Conservation (phyloP, 1,284 basidiomycete genomes). For the Earliella scabrosa region DNA sequence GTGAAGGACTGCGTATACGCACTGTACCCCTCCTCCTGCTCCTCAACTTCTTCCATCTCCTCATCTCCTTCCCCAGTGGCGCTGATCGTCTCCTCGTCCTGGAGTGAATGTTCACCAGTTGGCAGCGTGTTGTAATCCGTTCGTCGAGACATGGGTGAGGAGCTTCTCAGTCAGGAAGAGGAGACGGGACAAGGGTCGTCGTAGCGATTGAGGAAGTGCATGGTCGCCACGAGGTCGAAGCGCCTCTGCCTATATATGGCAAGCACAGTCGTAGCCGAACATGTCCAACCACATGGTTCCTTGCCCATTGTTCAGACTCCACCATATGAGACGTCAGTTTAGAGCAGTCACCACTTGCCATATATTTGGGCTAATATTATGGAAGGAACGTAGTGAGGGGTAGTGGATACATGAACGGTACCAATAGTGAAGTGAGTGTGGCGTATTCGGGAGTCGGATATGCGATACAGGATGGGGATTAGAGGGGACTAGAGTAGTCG, state of each 20-base stretch:
- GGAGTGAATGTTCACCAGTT: constrained; percentile 23
- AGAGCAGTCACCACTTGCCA: too few species aligned
- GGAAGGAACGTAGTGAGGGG: too few species aligned
- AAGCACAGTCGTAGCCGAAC: constrained; percentile 13
- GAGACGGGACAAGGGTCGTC: constrained; percentile 13
- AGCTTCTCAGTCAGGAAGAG: constrained; percentile 1
- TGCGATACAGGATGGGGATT: too few species aligned
- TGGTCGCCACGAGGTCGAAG: constrained; percentile 35
- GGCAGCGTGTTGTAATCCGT: constrained; percentile 23
- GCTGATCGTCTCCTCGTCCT: constrained; percentile 34
- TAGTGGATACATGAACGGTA: too few species aligned
- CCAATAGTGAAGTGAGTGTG: too few species aligned
- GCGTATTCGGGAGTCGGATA: too few species aligned
- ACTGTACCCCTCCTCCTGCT: constrained; percentile 40
- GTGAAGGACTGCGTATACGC: constrained; percentile 21
- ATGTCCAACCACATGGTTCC: background rate
- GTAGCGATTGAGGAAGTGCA: constrained; percentile 28
- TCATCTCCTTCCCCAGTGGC: constrained; percentile 38
- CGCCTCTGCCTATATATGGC: constrained; percentile 21
- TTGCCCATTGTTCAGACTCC: too few species aligned
- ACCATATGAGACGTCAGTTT: too few species aligned
- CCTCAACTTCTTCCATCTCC: constrained; percentile 39
- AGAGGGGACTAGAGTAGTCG: too few species aligned
- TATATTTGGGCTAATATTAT: too few species aligned
- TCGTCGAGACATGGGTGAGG: constrained; percentile 31